Evolutionary conservation across 441 rosid genomes (phyloP).

Genomic region (Adansonia rubrostipa): DNA sequence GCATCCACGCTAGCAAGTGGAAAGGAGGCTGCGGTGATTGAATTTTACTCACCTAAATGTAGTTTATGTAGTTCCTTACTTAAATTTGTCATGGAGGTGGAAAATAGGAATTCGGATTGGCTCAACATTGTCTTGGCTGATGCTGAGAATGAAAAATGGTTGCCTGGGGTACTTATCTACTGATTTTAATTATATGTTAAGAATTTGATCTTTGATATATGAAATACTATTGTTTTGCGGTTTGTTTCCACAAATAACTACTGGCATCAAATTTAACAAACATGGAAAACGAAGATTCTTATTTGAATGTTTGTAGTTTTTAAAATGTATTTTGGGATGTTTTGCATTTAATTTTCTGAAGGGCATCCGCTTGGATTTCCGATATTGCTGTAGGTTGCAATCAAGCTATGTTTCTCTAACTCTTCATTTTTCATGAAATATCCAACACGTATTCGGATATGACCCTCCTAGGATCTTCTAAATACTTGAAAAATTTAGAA

Average conservation of each 20-base stretch:
- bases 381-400: conserved; percentile 4
- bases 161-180: conserved; percentile 74
- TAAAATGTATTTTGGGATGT: neutral
- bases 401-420: neutral
- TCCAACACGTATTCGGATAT: too few species aligned
- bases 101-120: conserved; percentile 79
- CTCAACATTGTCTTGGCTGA: conserved; percentile 87
- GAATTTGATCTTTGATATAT: neutral
- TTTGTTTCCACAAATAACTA: neutral
- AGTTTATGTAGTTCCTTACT: conserved; percentile 77
- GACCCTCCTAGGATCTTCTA: too few species aligned
- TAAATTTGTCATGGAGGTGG: conserved; percentile 66
- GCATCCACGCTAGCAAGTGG: conserved; percentile 80
- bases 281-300: neutral
- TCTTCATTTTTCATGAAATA: too few species aligned
- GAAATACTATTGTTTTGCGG: neutral
- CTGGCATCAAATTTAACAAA: neutral
- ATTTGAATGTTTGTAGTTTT: neutral
- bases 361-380: too few species aligned
- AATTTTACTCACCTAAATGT: conserved; percentile 92
- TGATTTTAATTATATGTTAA: neutral
- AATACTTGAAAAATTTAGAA: too few species aligned
- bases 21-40: conserved; percentile 78
- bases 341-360: neutral
- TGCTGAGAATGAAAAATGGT: conserved; percentile 89